Conservation (phyloP, 2,329 filamentous ascomycete species). For the Phyllosticta capitalensis region DNA sequence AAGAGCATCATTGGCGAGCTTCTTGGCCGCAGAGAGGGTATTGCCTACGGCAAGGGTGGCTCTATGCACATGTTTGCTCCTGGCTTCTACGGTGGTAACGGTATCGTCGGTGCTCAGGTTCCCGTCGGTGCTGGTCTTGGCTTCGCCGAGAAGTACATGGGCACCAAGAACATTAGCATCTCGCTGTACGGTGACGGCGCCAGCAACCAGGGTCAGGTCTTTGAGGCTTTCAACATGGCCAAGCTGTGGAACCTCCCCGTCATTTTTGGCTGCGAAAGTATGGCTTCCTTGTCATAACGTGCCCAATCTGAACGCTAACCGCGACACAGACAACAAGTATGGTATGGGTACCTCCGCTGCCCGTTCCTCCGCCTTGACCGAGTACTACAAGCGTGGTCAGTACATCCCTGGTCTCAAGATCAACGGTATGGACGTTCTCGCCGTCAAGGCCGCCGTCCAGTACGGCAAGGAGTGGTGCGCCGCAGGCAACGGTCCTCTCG, state of each 20-base stretch:
- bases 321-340: constrained; percentile 90
- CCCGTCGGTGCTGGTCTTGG: constrained; percentile 93
- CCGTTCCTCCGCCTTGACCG: constrained; percentile 88
- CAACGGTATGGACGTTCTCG: constrained; percentile 98
- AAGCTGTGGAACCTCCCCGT: constrained; percentile 96
- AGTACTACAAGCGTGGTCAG: constrained; percentile 99
- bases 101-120: constrained; percentile 97
- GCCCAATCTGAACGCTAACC: constrained; percentile 14
- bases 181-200: constrained; percentile 96
- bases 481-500: constrained; percentile 80
- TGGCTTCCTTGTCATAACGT: constrained; percentile 30
- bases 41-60: constrained; percentile 96
- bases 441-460: constrained; percentile 90
- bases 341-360: constrained; percentile 97
- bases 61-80: constrained; percentile 99
- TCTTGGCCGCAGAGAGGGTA: constrained; percentile 88
- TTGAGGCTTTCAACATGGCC: constrained; percentile 99
- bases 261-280: constrained; percentile 97
- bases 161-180: constrained; percentile 75
- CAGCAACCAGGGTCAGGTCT: constrained; percentile 98
- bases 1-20: constrained; percentile 94
- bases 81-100: constrained; percentile 97
- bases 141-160: constrained; percentile 92
- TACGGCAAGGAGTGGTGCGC: constrained; percentile 84
- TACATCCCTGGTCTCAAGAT: constrained; percentile 99